Conservation (phyloP, 1,284 basidiomycete species). For the Sparassis latifolia region DNA sequence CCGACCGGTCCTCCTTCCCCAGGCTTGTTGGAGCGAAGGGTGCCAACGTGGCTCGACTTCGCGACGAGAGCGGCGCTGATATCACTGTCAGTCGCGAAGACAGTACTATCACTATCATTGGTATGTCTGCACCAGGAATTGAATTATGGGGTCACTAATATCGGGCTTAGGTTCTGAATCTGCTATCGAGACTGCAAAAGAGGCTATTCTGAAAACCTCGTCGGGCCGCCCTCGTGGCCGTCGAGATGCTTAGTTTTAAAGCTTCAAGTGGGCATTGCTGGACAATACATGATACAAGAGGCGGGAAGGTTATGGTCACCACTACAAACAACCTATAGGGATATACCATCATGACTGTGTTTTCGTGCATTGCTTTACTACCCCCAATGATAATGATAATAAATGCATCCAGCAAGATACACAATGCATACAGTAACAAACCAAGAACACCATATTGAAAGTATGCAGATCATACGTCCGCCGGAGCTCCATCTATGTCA, state of each 20-base stretch:
- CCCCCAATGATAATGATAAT: conserved; percentile 1
- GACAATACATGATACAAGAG: not conserved
- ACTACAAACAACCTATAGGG: conserved; percentile 9
- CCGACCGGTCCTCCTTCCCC: conserved; percentile 72
- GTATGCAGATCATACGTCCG: conserved; percentile 18
- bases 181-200: conserved; percentile 71
- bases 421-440: not conserved
- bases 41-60: conserved; percentile 79
- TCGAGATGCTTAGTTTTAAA: conserved; percentile 20
- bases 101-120: conserved; percentile 77
- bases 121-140: conserved; percentile 37
- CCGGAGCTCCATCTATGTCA: conserved; percentile 27
- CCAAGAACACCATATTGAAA: conserved; percentile 12
- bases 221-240: conserved; percentile 41
- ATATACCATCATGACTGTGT: conserved; percentile 6
- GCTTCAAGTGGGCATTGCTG: not conserved
- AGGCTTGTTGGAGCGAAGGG: conserved; percentile 87
- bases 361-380: conserved; percentile 5
- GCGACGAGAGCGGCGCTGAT: conserved; percentile 83
- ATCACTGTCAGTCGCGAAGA: conserved; percentile 85
- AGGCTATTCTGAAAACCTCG: conserved; percentile 71
- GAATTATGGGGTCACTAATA: too few species aligned
- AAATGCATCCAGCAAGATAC: not conserved
- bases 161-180: conserved; percentile 52
- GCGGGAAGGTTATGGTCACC: not conserved